These are phyloP conservation scores for Tolypocladium nubicola DNA, from an alignment of 2,329 filamentous ascomycete genomes.

Conservation along the genomic window DNA sequence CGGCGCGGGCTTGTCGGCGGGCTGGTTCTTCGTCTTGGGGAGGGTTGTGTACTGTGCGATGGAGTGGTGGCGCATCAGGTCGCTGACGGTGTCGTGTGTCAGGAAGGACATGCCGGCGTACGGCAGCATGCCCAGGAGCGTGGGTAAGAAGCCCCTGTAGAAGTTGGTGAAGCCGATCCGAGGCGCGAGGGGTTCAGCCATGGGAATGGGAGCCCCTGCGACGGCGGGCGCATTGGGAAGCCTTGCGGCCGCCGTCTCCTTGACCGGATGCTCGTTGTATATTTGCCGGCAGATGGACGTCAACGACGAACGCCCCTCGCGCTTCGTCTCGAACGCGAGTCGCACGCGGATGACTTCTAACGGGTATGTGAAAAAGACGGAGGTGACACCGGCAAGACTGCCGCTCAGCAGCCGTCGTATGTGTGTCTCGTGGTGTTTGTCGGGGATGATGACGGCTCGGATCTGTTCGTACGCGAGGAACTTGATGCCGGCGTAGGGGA, in stretches of 20 bases:
- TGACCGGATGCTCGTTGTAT: slow-evolving; percentile 60
- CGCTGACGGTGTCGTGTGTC: slow-evolving; percentile 83
- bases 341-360: slow-evolving; percentile 88
- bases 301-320: slow-evolving; percentile 58
- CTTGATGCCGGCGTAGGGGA: slow-evolving; percentile 95
- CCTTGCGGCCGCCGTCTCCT: slow-evolving; percentile 18
- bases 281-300: slow-evolving; percentile 74
- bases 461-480: slow-evolving; percentile 98
- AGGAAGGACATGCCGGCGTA: slow-evolving; percentile 95
- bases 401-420: slow-evolving; percentile 65
- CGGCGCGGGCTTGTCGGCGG: slow-evolving; percentile 54
- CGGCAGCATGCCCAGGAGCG: slow-evolving; percentile 86
- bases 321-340: slow-evolving; percentile 86
- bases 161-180: slow-evolving; percentile 74
- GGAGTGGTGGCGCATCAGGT: slow-evolving; percentile 61
- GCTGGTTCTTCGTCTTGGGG: slow-evolving; percentile 43
- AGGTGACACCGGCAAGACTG: slow-evolving; percentile 71
- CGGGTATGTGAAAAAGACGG: slow-evolving; percentile 93
- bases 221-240: slow-evolving; percentile 18
- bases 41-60: slow-evolving; percentile 68
- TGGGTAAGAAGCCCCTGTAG: slow-evolving; percentile 87
- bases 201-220: slow-evolving; percentile 30
- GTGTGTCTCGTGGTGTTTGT: slow-evolving; percentile 65
- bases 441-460: slow-evolving; percentile 64
- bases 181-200: slow-evolving; percentile 38